phyloP scores from a whole-genome alignment of 495 filamentous ascomycete species.

The Thozetella sp. region DNA sequence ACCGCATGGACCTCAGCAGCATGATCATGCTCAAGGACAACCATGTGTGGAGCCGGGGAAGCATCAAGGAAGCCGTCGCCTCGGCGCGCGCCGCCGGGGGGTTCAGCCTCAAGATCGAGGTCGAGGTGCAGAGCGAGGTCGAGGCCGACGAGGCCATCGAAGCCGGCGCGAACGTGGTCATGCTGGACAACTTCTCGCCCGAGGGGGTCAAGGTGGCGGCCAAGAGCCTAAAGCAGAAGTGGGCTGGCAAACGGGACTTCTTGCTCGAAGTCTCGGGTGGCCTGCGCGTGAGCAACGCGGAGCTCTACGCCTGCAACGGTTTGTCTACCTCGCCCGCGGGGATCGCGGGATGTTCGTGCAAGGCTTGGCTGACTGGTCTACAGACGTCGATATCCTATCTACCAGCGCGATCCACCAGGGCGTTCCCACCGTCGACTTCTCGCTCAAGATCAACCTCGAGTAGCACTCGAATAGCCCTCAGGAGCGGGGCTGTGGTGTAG shows the following conservation, averaged over 20 bases:
- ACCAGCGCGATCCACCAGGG: constrained; percentile 98
- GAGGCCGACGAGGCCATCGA: constrained; percentile 89
- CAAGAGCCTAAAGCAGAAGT: constrained; percentile 71
- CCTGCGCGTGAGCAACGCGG: constrained; percentile 82
- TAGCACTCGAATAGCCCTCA: background rate
- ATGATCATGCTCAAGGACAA: constrained; percentile 99
- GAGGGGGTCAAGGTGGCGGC: constrained; percentile 76
- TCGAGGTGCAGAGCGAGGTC: constrained; percentile 84
- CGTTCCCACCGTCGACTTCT: constrained; percentile 90
- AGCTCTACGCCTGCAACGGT: constrained; percentile 75
- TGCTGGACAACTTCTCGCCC: constrained; percentile 92
- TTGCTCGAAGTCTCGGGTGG: constrained; percentile 93
- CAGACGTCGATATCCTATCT: constrained; percentile 91
- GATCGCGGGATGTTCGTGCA: constrained; percentile 5
- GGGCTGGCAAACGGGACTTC: constrained; percentile 67
- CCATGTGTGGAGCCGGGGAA: constrained; percentile 87
- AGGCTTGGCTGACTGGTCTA: constrained; percentile 9
- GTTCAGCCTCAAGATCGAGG: constrained; percentile 92
- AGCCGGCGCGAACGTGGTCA: constrained; percentile 92
- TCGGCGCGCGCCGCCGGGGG: constrained; percentile 85
- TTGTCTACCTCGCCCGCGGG: constrained; percentile 14
- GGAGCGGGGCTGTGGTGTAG: too few species aligned
- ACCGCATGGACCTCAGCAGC: constrained; percentile 85
- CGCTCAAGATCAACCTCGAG: constrained; percentile 74
- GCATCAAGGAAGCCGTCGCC: constrained; percentile 79